Conservation (phyloP, 2,329 filamentous ascomycete genomes). For the Ceratocystiopsis minuta region DNA sequence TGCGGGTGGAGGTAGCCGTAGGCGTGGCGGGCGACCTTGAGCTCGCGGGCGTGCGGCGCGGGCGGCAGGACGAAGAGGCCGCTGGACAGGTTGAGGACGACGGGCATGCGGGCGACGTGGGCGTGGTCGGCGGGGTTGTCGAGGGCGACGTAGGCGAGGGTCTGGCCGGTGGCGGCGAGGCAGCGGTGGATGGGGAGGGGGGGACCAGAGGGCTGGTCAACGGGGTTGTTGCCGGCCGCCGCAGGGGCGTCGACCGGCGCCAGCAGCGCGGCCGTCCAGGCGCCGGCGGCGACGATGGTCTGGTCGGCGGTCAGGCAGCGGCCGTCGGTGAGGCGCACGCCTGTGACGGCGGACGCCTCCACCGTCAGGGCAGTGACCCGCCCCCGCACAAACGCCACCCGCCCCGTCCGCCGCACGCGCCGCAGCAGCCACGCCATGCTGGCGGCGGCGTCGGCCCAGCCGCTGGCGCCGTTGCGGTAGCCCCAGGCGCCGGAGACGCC, state of each 20-base stretch:
- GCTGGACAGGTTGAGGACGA: conserved; percentile 51
- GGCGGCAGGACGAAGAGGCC: conserved; percentile 65
- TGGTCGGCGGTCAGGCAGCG: conserved; percentile 34
- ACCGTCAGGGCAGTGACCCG: conserved; percentile 24
- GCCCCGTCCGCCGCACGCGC: conserved; percentile 32
- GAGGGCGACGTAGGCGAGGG: conserved; percentile 59
- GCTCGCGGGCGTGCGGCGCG: conserved; percentile 23
- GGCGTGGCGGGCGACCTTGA: conserved; percentile 53
- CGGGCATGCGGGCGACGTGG: conserved; percentile 46
- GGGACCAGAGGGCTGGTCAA: too few relatives aligned
- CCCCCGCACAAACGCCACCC: conserved; percentile 37
- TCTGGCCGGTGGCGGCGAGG: conserved; percentile 66
- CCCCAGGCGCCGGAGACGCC: conserved; percentile 44
- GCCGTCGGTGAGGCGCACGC: conserved; percentile 27
- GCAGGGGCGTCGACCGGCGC: neutral
- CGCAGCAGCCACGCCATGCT: conserved; percentile 47
- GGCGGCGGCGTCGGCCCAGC: conserved; percentile 64
- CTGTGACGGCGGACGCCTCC: conserved; percentile 24
- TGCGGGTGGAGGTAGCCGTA: conserved; percentile 47
- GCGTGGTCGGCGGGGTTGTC: conserved; percentile 48
- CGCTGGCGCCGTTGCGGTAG: conserved; percentile 56
- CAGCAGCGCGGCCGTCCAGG: conserved; percentile 53
- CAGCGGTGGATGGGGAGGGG: conserved; percentile 32
- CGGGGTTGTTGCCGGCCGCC: too few relatives aligned
- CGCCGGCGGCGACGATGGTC: conserved; percentile 66